Evolutionary conservation across 352 stramenopile genomes (phyloP), one percentile per base, ranked within the genome.

Genomic region (Globisporangium alternatum): DNA sequence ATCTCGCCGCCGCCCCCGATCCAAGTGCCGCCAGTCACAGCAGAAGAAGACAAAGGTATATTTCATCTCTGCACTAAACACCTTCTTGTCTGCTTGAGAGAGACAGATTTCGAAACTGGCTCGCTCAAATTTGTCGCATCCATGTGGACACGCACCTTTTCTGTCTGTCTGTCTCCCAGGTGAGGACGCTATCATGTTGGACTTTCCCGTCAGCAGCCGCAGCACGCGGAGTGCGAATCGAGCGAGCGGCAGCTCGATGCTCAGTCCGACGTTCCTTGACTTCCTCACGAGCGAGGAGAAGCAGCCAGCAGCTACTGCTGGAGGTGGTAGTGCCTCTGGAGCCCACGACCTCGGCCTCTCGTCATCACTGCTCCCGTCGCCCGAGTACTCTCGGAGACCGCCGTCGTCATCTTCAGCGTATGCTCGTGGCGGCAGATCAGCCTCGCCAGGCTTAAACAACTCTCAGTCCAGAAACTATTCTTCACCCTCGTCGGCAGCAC

Each of bases 231-330:
- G 64, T 10, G 9, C 41, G 28, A 43, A 33, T 15, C 37, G n/a
- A 56, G 61, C 17, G 57, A 72, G 65, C 30, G 41, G 35, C 62
- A 67, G 68, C 35, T 56, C 68, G 62, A 86, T 90, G 74, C 82
- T 93, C 59, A 93, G 84, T 43, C 84, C 84, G 0, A 91, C 80
- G 43, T 89, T 93, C 56, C 69, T 93, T 58, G 84, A 91, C 55
- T 87, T 90, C 58, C 67, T 91, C 52, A 80, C 80, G 52, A 78
- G 64, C 63, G 81, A 92, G 60, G 80, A 91, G 61, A 86, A 88
- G 59, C 77, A 69, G 9, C 59, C 76, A 21, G 54, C 68, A 13
- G 21, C 15, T 2, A 17, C 51, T 52, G 45, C 19, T 30, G 19
- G 17, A 9, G 19, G 8, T 30, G n/a, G 17, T 13, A 12, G 19